phyloP scores from a whole-genome alignment of 208 protist species.

The Naegleria gruberi region DNA sequence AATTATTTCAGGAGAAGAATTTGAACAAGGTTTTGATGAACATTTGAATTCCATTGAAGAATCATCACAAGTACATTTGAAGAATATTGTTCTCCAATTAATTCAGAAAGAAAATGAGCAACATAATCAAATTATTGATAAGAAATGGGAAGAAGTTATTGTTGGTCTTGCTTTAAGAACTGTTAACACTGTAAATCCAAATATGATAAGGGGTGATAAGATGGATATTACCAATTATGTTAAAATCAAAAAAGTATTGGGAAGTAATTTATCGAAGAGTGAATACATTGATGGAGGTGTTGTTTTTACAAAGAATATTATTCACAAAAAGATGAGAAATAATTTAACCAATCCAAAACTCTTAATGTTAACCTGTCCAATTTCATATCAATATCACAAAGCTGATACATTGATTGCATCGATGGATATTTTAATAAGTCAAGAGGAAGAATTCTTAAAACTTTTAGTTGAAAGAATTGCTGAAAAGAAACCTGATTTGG shows the following conservation, averaged over 20 bases:
- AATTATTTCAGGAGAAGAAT: constrained; percentile 2
- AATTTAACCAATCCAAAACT: neutral
- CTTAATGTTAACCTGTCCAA: neutral
- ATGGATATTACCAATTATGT: constrained; percentile 20
- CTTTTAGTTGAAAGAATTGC: neutral
- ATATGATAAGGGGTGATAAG: neutral
- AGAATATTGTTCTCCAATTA: neutral
- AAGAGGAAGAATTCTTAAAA: constrained; percentile 17
- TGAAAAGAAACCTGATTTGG: constrained; percentile 14
- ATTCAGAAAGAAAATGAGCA: neutral
- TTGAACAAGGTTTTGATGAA: constrained; percentile 13
- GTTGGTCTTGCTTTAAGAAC: neutral
- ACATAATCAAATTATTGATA: neutral
- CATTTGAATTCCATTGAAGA: constrained; percentile 14
- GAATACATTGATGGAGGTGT: constrained; percentile 7
- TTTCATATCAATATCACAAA: neutral
- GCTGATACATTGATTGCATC: neutral
- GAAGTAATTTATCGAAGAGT: neutral
- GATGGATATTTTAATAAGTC: neutral
- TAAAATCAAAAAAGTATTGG: constrained; percentile 1
- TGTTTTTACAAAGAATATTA: constrained; percentile 13
- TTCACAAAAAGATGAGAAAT: constrained; percentile 1
- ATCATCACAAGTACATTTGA: neutral
- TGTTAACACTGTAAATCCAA: neutral
- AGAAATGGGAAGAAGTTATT: constrained; percentile 3